Evolutionary conservation across 345 rosid genomes (phyloP), one percentile per base, ranked within the genome.

Genomic region (Triadica sebifera): DNA sequence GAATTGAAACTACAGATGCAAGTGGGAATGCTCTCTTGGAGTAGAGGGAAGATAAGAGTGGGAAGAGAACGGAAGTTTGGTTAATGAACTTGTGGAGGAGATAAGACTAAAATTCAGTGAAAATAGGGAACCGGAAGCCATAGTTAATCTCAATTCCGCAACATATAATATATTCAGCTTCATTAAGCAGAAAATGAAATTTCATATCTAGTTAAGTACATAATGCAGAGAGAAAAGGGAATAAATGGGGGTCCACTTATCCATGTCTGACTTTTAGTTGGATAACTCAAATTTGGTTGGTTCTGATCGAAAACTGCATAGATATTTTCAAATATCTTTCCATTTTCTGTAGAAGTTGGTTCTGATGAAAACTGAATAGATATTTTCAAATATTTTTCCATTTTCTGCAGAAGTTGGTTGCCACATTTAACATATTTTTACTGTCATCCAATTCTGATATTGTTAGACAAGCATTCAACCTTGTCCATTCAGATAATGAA

Each of bases 1-100:
- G 89, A 74, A 83, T 79, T 13, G 90, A 86, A 67, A 93, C 89
- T 73, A 77, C 88, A 6, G 83, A 69, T 4, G 90, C 77, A 46
- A 56, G 34, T 22, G 79, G 66, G 45, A 85, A 78, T 16, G 60
- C 83, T 72, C 81, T 80, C 75, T 81, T 72, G 74, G 43, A 17
- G 24, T 38, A 61, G 81, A 69, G 56, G 69, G 82, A 60, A 51
- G 45, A 22, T 62, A 53, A 67, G 83, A 75, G 20, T 67, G 71
- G 51, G 37, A 43, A 41, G 58, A 49, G 57, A 34, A 52, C 17
- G 20, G 50, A 57, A 64, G 50, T 72, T 37, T 69, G 5, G 47
- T 55, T 13, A 43, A 45, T 58, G 62, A 41, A 71, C 43, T 74
- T 47, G 77, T 22, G 20, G 73, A 68, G 75, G 76, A 69, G 69